Evolutionary conservation across 768 basidiomycete genomes (phyloP).

Genomic region (Cyathus striatus): DNA sequence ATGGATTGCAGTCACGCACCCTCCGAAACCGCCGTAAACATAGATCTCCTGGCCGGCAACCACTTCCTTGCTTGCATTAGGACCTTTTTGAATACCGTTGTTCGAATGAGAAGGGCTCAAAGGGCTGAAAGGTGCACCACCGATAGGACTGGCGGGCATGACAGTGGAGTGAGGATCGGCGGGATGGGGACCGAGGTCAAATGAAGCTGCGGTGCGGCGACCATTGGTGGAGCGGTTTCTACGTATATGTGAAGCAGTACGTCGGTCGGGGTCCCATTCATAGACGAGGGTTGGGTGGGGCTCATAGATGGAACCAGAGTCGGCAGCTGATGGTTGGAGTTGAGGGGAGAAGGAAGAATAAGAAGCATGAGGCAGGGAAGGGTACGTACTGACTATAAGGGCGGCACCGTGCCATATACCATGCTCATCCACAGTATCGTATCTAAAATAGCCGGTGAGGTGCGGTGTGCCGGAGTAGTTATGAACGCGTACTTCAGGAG

Average conservation of each 20-base stretch:
- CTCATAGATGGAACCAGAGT: slow-evolving; percentile 73
- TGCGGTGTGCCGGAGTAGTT: not conserved
- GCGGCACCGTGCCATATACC: slow-evolving; percentile 86
- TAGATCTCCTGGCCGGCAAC: slow-evolving; percentile 68
- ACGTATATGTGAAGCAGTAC: slow-evolving; percentile 1
- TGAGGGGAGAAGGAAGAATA: not conserved
- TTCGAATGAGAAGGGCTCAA: not conserved
- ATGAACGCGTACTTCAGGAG: slow-evolving; percentile 45
- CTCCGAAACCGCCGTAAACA: slow-evolving; percentile 53
- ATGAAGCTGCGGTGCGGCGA: slow-evolving; percentile 24
- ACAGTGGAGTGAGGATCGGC: slow-evolving; percentile 62
- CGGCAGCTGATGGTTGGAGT: slow-evolving; percentile 46
- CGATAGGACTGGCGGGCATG: slow-evolving; percentile 19
- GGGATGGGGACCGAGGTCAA: slow-evolving; percentile 67
- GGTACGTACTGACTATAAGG: slow-evolving; percentile 76
- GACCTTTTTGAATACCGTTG: slow-evolving; percentile 12
- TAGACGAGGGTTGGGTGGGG: slow-evolving; percentile 67
- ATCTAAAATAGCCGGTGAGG: slow-evolving; percentile 35
- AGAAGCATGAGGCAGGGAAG: slow-evolving; percentile 1
- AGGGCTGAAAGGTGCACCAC: not conserved
- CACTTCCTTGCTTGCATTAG: slow-evolving; percentile 31
- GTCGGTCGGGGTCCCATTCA: slow-evolving; percentile 62
- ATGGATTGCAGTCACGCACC: slow-evolving; percentile 26
- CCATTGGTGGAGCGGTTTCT: slow-evolving; percentile 4
- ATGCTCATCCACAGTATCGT: slow-evolving; percentile 78